These are phyloP conservation scores for Fusarium sp. DNA, from an alignment of 2,329 filamentous ascomycete genomes.

Conservation along the genomic window DNA sequence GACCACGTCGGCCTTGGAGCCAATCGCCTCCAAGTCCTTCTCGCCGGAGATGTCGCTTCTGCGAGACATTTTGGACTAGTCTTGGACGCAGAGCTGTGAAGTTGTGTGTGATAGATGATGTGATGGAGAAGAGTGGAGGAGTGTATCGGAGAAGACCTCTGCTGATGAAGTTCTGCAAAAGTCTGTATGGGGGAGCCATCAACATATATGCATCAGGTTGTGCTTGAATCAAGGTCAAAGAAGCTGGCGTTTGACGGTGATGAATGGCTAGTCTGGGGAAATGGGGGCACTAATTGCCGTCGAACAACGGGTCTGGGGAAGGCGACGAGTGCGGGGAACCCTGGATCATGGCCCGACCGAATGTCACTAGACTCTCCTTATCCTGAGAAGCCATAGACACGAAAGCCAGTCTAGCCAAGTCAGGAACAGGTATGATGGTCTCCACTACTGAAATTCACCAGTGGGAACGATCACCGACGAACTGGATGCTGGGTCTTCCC, in stretches of 20 bases:
- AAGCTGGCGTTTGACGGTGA: not conserved
- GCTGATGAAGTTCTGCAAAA: not conserved
- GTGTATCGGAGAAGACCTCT: not conserved
- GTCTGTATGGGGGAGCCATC: not conserved
- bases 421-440: not conserved
- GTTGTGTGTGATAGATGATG: too few species aligned
- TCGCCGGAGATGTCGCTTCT: constrained; percentile 21
- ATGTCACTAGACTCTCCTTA: not conserved
- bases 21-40: constrained; percentile 34
- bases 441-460: not conserved
- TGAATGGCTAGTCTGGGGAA: not conserved
- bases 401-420: not conserved
- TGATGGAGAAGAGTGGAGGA: not conserved
- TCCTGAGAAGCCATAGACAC: not conserved
- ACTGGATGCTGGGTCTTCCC: not conserved
- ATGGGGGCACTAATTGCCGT: not conserved
- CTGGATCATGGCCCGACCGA: not conserved
- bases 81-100: not conserved
- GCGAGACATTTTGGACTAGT: constrained; percentile 10
- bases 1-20: constrained; percentile 20
- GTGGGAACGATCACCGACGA: constrained; percentile 32
- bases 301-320: not conserved
- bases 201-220: not conserved
- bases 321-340: constrained; percentile 1
- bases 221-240: not conserved